Percentiles rank a stretch among this genome's conserved stretches.
Evolutionary conservation across 1,284 basidiomycete species (phyloP).

Genomic region (Trichosporon sp.): DNA sequence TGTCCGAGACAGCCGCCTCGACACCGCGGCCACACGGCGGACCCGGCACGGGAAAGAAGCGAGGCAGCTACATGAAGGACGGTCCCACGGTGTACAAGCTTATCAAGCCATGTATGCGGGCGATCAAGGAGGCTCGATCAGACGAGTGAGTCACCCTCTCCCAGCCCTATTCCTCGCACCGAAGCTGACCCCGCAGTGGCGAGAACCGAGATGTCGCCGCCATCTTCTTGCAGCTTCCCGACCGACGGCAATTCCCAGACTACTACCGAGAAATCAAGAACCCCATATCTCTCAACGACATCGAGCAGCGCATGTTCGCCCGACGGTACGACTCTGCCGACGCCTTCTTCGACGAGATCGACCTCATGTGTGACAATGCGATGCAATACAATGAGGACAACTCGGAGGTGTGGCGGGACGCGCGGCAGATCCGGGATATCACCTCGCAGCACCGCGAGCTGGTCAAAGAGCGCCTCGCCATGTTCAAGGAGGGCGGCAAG

Average conservation of each 20-base stretch:
- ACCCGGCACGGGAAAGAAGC: constrained; percentile 35
- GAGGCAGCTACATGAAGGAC: constrained; percentile 50
- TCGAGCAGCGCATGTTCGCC: constrained; percentile 72
- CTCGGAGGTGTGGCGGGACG: constrained; percentile 81
- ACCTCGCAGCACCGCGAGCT: constrained; percentile 26
- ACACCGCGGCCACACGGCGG: constrained; percentile 20
- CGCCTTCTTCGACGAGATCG: constrained; percentile 76
- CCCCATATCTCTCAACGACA: constrained; percentile 83
- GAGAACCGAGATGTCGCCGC: constrained; percentile 69
- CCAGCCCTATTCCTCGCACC: neutral
- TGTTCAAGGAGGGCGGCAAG: constrained; percentile 18
- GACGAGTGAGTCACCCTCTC: constrained; percentile 41
- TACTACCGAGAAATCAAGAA: constrained; percentile 84
- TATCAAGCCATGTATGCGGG: constrained; percentile 51
- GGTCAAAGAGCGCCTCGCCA: constrained; percentile 29
- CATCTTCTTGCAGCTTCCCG: constrained; percentile 76
- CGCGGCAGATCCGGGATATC: constrained; percentile 62
- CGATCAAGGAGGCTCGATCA: constrained; percentile 46
- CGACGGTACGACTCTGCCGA: constrained; percentile 68
- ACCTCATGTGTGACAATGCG: constrained; percentile 85
- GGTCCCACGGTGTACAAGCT: constrained; percentile 54
- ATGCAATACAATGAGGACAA: constrained; percentile 85
- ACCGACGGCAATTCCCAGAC: constrained; percentile 79
- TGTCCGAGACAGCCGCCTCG: constrained; percentile 17
- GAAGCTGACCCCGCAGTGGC: constrained; percentile 31